Percentiles rank a stretch among this genome's conserved stretches.
Evolutionary conservation across 768 basidiomycete species (phyloP).

Genomic region (Amylocystis lapponica): DNA sequence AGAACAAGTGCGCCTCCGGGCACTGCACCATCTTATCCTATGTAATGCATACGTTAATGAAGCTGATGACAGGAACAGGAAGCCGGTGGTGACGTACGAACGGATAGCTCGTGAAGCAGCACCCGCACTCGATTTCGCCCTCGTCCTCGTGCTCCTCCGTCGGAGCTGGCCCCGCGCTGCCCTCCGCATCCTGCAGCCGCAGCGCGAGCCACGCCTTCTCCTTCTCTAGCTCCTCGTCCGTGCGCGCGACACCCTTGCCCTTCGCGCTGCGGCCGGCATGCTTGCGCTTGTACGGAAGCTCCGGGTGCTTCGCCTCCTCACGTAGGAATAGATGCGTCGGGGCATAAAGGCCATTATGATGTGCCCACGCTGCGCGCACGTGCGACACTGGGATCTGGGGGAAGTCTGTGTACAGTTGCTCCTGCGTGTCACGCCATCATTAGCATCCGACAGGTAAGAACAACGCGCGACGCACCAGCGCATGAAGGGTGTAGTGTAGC

Average conservation of each 20-base stretch:
- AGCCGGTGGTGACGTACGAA: constrained; percentile 47
- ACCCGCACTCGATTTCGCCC: constrained; percentile 76
- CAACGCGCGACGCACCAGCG: constrained; percentile 38
- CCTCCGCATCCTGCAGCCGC: constrained; percentile 25
- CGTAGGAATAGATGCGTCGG: constrained; percentile 54
- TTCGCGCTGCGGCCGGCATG: constrained; percentile 28
- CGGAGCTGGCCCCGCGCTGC: constrained; percentile 1
- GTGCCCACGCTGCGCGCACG: constrained; percentile 39
- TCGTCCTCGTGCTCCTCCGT: constrained; percentile 34
- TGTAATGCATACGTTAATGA: constrained; percentile 1
- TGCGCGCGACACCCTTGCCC: constrained; percentile 26
- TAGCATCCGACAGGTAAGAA: background rate
- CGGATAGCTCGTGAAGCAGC: constrained; percentile 71
- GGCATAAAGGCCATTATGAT: constrained; percentile 49
- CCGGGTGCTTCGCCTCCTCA: constrained; percentile 29
- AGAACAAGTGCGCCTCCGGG: constrained; percentile 86
- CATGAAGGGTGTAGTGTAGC: constrained; percentile 41
- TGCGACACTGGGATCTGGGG: constrained; percentile 51
- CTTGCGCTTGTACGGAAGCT: constrained; percentile 30
- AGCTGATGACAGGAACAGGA: background rate
- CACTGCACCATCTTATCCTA: constrained; percentile 87
- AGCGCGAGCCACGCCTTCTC: constrained; percentile 42
- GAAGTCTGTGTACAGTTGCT: constrained; percentile 51
- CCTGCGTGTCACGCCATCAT: constrained; percentile 26
- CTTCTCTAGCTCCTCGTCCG: constrained; percentile 42